Evolutionary conservation across 176 grass and related monocot species (phyloP).

Genomic region (Triticum turgidum): DNA sequence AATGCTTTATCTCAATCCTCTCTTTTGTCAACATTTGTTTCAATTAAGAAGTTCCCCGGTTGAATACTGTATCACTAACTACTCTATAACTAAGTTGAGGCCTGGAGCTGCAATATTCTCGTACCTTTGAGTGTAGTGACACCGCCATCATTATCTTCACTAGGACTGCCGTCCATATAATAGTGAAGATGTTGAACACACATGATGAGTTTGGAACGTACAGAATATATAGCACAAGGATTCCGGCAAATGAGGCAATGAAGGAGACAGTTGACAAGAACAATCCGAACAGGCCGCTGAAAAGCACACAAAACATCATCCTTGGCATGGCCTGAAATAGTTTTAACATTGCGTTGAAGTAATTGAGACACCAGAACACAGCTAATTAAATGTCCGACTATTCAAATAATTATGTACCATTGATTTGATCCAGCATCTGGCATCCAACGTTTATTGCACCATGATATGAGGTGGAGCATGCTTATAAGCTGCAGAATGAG

Average conservation of each 20-base stretch:
- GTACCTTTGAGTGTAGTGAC: constrained; percentile 91
- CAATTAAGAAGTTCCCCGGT: neutral
- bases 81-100: neutral
- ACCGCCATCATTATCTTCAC: constrained; percentile 74
- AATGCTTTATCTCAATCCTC: neutral
- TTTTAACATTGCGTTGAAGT: neutral
- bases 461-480: constrained; percentile 81
- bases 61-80: neutral
- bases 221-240: constrained; percentile 57
- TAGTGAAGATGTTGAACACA: constrained; percentile 79
- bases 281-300: constrained; percentile 74
- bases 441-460: constrained; percentile 89
- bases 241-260: constrained; percentile 67
- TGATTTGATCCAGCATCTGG: constrained; percentile 55
- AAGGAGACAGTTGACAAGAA: constrained; percentile 80
- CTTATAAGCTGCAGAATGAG: constrained; percentile 87
- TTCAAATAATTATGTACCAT: constrained; percentile 42
- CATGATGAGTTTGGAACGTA: constrained; percentile 63
- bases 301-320: neutral
- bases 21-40: neutral
- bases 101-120: neutral
- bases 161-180: constrained; percentile 78
- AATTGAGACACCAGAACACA: neutral
- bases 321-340: neutral
- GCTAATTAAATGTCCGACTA: neutral